Base-by-base conservation (phyloP, 352 stramenopile species). In the Elongisporangium prolatum region DNA sequence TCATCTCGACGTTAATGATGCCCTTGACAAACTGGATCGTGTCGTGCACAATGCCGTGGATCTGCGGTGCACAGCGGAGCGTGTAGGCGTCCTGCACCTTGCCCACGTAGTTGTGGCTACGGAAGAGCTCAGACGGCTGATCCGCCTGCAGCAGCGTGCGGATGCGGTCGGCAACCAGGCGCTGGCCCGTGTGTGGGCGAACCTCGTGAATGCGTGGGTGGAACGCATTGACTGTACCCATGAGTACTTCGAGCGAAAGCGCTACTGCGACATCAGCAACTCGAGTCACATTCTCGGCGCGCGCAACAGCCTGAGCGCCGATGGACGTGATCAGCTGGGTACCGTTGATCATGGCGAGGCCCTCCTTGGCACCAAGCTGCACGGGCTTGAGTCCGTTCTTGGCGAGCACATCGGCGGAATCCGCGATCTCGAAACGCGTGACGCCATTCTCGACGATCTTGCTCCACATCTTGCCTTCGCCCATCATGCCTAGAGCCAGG, bases 31-130 rank as follows among this genome's bases (percentile, higher is more conserved):
- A 97, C 54, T 76, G 64, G 59, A 96, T 84, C 58, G 89, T 96
- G 71, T 97, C 89, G 63, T 95, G 79, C 50, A 88, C 78, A 44
- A 96, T 74, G 28, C 88, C 88, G 67, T 97, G 88, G 56, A 97
- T 87, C 68, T 97, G 89, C 17, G 89, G 89, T 21, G 82, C 86
- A 52, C 89, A 96, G 21, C 89, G 85, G 16, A 97, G 70, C 22
- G 86, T 94, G 78, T 97, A 97, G 2, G 87, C 82, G 55, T 97
- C 89, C 57, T 97, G 89, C 14, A 97, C 89, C 60, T 93, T 90
- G 61, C 84, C 84, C 20, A 85, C 82, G 60, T 96, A 94, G 62
- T 92, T 90, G 73, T 96, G 88, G 67, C 83, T 94, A 20, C 78
- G 68, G 68, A 95, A 95, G 16, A 96, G 73, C 63, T 93, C 82